Conservation (phyloP, 2,329 filamentous ascomycete species). For the Clarireedia hainanense region DNA sequence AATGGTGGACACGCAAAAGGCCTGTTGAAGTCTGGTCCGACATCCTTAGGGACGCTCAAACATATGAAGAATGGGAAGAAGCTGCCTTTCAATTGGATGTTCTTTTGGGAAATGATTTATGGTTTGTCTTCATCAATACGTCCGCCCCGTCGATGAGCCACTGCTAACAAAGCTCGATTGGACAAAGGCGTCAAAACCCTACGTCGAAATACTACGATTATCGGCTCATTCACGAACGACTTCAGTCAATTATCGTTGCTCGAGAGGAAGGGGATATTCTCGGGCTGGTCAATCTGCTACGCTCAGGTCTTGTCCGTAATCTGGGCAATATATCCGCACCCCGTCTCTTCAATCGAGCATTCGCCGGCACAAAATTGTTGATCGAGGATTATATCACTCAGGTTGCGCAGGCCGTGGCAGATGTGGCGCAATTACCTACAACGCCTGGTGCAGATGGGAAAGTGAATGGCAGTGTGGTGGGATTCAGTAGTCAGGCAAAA, state of each 20-base stretch:
- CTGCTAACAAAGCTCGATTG: background rate
- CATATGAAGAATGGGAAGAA: conserved; percentile 80
- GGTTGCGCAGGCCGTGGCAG: conserved; percentile 71
- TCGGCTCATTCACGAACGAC: conserved; percentile 69
- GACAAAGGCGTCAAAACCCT: conserved; percentile 67
- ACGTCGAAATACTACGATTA: conserved; percentile 80
- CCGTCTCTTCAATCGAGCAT: conserved; percentile 74
- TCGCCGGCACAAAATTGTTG: conserved; percentile 80
- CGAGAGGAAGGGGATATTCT: conserved; percentile 66
- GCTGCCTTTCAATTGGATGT: conserved; percentile 79
- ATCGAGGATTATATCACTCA: conserved; percentile 88
- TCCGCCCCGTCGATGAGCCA: background rate
- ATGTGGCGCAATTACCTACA: conserved; percentile 62
- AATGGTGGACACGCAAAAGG: conserved; percentile 60
- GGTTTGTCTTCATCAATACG: conserved; percentile 42
- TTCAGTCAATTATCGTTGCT: conserved; percentile 61
- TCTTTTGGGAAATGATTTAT: conserved; percentile 70
- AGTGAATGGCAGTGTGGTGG: conserved; percentile 31
- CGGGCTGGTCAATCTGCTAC: conserved; percentile 68
- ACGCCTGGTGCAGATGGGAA: conserved; percentile 37
- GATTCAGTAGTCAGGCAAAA: conserved; percentile 46
- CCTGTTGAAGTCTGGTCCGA: conserved; percentile 59
- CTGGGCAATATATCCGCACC: conserved; percentile 84
- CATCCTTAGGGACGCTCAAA: conserved; percentile 55
- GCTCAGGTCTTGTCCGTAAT: conserved; percentile 74